A percentile compares a stretch with the other conserved stretches of the same genome.
Conservation (phyloP, 768 basidiomycete species). For the Serendipita sp. region DNA sequence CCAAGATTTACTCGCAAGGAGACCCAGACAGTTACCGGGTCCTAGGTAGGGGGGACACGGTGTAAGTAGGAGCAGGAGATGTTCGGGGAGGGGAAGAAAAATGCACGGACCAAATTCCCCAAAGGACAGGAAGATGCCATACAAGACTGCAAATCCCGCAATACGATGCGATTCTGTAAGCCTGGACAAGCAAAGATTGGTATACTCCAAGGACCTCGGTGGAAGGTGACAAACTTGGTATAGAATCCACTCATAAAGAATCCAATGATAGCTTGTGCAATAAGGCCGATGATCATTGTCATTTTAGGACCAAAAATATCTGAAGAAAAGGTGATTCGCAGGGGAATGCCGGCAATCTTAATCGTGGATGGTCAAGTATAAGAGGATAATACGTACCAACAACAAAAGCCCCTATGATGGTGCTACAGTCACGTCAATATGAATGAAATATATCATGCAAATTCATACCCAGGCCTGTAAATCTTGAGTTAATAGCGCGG, state of each 20-base stretch:
- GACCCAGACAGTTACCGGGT: constrained; percentile 72
- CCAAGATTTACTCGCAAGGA: constrained; percentile 70
- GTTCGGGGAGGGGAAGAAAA: neutral
- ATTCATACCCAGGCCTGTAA: neutral
- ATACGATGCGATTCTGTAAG: constrained; percentile 35
- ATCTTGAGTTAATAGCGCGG: neutral
- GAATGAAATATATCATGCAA: neutral
- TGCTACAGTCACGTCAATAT: constrained; percentile 20
- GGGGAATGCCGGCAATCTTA: neutral
- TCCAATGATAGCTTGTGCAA: constrained; percentile 54
- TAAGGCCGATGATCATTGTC: constrained; percentile 56
- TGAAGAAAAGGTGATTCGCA: neutral
- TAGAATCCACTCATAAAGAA: constrained; percentile 87
- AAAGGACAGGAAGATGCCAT: constrained; percentile 79
- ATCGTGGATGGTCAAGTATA: neutral
- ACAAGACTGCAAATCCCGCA: constrained; percentile 69
- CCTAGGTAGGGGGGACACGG: constrained; percentile 20
- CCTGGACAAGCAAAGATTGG: constrained; percentile 16
- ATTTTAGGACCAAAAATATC: constrained; percentile 62
- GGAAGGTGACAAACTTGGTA: constrained; percentile 21
- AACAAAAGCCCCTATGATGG: constrained; percentile 54
- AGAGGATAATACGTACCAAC: constrained; percentile 18
- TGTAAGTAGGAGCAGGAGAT: neutral
- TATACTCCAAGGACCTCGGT: neutral
- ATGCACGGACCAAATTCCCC: constrained; percentile 54